These are phyloP conservation scores for Trametes meyenii DNA, from an alignment of 768 basidiomycete species.

Conservation along the genomic window DNA sequence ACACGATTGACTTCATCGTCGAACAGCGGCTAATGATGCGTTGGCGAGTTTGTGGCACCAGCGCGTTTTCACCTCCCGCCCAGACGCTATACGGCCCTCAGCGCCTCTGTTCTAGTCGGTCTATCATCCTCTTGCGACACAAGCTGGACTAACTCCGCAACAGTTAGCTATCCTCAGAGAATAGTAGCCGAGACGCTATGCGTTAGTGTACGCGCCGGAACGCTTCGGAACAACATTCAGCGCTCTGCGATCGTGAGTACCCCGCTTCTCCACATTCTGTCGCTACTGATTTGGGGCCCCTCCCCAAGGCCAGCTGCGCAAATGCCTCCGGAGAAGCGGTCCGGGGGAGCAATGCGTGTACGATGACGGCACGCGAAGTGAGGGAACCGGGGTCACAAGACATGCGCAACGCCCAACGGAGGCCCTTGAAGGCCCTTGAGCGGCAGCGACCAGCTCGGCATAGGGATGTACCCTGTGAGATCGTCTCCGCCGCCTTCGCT, in stretches of 20 bases:
- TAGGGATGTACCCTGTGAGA: slow-evolving; percentile 10
- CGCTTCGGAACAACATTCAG: slow-evolving; percentile 8
- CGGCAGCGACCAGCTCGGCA: slow-evolving; percentile 21
- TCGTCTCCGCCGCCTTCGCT: slow-evolving; percentile 8
- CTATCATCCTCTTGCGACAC: too few species aligned
- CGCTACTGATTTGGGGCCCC: slow-evolving; percentile 9
- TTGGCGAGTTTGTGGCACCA: background rate
- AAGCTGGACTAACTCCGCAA: too few species aligned
- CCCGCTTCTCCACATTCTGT: slow-evolving; percentile 7
- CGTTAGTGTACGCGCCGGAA: background rate
- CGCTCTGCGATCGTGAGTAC: slow-evolving; percentile 5
- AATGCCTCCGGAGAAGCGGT: slow-evolving; percentile 5
- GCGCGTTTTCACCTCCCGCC: background rate
- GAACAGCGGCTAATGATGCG: background rate
- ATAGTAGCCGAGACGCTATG: background rate
- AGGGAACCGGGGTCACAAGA: slow-evolving; percentile 15
- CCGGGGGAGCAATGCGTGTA: slow-evolving; percentile 3
- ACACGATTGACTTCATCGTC: background rate
- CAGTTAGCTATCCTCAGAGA: background rate
- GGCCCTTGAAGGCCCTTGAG: slow-evolving; percentile 6
- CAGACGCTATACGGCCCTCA: background rate
- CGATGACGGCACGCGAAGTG: slow-evolving; percentile 17
- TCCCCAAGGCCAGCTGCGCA: background rate
- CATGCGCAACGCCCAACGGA: slow-evolving; percentile 1
- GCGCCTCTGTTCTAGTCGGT: too few species aligned